phyloP scores from a whole-genome alignment of 345 rosid species.

The Luvunga scandens region DNA sequence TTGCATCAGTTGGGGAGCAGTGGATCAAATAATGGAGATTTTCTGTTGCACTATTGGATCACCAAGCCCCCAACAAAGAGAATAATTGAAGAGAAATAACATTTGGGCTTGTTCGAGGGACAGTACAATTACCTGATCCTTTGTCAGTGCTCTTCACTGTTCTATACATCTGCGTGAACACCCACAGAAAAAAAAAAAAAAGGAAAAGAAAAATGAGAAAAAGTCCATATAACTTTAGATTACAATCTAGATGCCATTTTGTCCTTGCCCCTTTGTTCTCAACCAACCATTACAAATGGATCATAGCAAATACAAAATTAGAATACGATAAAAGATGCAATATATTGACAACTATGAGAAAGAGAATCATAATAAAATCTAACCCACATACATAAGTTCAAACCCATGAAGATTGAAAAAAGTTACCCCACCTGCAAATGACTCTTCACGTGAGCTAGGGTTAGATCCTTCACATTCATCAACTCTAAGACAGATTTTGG shows the following conservation, averaged over 20 bases:
- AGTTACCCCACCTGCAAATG: constrained; percentile 83
- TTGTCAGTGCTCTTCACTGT: constrained; percentile 97
- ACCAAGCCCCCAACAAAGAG: constrained; percentile 13
- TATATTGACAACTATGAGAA: constrained; percentile 4
- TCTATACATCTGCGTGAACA: constrained; percentile 96
- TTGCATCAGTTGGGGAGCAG: constrained; percentile 20
- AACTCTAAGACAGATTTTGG: constrained; percentile 96
- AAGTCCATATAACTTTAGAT: constrained; percentile 39
- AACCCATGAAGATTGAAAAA: constrained; percentile 19
- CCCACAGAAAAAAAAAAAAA: constrained; percentile 12
- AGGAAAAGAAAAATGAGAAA: constrained; percentile 8
- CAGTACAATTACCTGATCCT: constrained; percentile 57
- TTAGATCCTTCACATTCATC: constrained; percentile 99
- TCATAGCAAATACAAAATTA: constrained; percentile 21
- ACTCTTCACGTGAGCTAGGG: constrained; percentile 99
- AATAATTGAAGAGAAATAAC: constrained; percentile 19
- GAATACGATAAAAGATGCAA: constrained; percentile 26
- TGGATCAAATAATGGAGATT: constrained; percentile 21
- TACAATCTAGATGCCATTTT: constrained; percentile 45
- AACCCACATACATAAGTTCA: constrained; percentile 8
- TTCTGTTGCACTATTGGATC: constrained; percentile 13
- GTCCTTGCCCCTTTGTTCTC: constrained; percentile 42
- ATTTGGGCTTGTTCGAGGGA: background rate
- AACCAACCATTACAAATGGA: constrained; percentile 25
- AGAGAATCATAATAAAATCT: constrained; percentile 10